phyloP scores from a whole-genome alignment of 805 yeast genomes.

The Suhomyces emberorum region DNA sequence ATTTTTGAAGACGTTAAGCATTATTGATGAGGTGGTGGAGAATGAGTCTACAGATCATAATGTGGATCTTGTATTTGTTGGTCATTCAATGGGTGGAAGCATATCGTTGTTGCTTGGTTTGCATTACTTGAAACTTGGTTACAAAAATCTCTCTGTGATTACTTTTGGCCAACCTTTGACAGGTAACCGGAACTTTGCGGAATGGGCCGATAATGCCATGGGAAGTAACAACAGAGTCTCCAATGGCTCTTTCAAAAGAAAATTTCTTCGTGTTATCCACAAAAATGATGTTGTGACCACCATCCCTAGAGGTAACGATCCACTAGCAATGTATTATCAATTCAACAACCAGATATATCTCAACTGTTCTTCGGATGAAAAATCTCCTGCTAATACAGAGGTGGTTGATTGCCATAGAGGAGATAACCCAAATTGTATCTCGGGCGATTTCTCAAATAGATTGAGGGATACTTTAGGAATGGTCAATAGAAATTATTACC shows the following conservation, averaged over 20 bases:
- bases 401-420: conserved; percentile 34
- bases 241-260: conserved; percentile 18
- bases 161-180: conserved; percentile 46
- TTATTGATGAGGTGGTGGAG: conserved; percentile 23
- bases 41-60: conserved; percentile 8
- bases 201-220: conserved; percentile 33
- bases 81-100: conserved; percentile 41
- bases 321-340: conserved; percentile 24
- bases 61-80: conserved; percentile 18
- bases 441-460: conserved; percentile 23
- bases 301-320: conserved; percentile 21
- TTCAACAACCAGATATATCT: conserved; percentile 37
- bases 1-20: conserved; percentile 25
- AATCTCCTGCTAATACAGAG: conserved; percentile 21
- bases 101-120: conserved; percentile 36
- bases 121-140: conserved; percentile 34
- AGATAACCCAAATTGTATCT: conserved; percentile 27
- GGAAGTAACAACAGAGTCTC: conserved; percentile 23
- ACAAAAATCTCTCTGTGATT: conserved; percentile 26
- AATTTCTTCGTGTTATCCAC: conserved; percentile 23
- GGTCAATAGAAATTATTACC: conserved; percentile 15
- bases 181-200: conserved; percentile 37
- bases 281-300: conserved; percentile 26
- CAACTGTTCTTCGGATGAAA: conserved; percentile 18
- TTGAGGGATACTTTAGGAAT: background rate